Conservation (phyloP, 1,284 basidiomycete genomes). For the Ceratobasidium sp. region DNA sequence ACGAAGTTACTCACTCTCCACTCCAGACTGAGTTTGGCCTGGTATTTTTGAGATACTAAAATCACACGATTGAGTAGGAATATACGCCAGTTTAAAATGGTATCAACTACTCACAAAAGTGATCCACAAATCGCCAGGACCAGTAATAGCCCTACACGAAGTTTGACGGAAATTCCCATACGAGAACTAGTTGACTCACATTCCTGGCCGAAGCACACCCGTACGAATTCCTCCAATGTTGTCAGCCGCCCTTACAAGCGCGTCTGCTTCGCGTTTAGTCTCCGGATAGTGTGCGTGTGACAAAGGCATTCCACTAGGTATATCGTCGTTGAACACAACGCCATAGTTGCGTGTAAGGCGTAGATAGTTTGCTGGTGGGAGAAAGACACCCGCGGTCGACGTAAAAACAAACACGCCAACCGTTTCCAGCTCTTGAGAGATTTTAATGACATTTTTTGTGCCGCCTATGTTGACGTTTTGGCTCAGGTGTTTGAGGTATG, state of each 20-base stretch:
- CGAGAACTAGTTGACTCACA: neutral
- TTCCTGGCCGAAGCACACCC: slow-evolving; percentile 19
- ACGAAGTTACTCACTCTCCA: neutral
- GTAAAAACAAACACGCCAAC: slow-evolving; percentile 72
- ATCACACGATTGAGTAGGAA: too few relatives aligned
- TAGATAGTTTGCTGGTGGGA: neutral
- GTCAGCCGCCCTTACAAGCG: slow-evolving; percentile 14
- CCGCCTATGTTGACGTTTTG: slow-evolving; percentile 12
- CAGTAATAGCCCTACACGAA: slow-evolving; percentile 7
- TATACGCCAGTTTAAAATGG: neutral
- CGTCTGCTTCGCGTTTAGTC: slow-evolving; percentile 26
- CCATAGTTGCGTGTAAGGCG: neutral
- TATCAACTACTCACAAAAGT: neutral
- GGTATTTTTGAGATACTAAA: slow-evolving; percentile 15
- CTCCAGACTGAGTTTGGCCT: slow-evolving; percentile 5
- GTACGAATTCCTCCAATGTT: slow-evolving; percentile 12
- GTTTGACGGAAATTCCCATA: neutral
- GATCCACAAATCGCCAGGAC: slow-evolving; percentile 12
- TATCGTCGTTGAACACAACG: neutral
- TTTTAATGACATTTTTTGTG: slow-evolving; percentile 20
- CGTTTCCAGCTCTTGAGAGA: slow-evolving; percentile 16
- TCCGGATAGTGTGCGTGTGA: neutral
- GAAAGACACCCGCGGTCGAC: slow-evolving; percentile 76
- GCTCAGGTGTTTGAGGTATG: slow-evolving; percentile 31
- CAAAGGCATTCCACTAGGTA: neutral